These are phyloP conservation scores for Leccinum boreale DNA, from an alignment of 768 basidiomycete species.

Conservation along the genomic window DNA sequence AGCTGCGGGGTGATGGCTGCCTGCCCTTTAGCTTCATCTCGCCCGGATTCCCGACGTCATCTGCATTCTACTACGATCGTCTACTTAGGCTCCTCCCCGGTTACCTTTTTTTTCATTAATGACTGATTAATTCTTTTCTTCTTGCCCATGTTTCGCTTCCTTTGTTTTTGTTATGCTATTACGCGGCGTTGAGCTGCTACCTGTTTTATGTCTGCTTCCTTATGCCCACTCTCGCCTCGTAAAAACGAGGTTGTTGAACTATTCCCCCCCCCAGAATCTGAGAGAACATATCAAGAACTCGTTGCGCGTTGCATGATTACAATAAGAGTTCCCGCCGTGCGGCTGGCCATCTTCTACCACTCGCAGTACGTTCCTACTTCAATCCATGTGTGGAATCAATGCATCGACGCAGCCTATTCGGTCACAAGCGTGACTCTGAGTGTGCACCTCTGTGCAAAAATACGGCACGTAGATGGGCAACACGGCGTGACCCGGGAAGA, in stretches of 20 bases:
- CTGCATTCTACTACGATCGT: too few species aligned
- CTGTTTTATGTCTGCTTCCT: background rate
- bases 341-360: too few species aligned
- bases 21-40: background rate
- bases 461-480: too few species aligned
- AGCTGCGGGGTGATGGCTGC: background rate
- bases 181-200: constrained; percentile 6
- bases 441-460: too few species aligned
- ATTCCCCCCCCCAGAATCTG: background rate
- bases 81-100: too few species aligned
- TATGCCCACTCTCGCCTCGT: background rate
- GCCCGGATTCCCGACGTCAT: background rate
- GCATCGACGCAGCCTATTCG: too few species aligned
- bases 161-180: background rate
- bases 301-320: too few species aligned
- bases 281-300: background rate
- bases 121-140: background rate
- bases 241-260: background rate
- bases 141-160: background rate
- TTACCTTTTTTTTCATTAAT: background rate
- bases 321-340: too few species aligned
- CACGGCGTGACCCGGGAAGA: too few species aligned
- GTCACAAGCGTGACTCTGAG: too few species aligned
- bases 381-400: too few species aligned
- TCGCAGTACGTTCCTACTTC: too few species aligned